phyloP scores from a whole-genome alignment of 805 yeast species.

The Candida peoriensis region DNA sequence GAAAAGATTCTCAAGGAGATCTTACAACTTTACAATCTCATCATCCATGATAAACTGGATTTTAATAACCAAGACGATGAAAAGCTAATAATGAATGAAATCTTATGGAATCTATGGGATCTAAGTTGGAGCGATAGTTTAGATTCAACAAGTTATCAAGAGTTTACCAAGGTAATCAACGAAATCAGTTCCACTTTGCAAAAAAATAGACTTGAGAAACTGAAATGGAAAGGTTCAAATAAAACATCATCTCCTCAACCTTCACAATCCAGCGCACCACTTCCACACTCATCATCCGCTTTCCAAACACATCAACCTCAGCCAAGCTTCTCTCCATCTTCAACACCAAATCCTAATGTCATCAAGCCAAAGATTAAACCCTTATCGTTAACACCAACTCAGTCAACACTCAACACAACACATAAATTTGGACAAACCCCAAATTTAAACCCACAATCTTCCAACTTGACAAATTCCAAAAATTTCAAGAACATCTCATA shows the following conservation, averaged over 20 bases:
- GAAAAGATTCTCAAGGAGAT: constrained; percentile 53
- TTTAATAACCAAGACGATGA: constrained; percentile 30
- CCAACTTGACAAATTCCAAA: background rate
- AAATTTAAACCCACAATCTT: background rate
- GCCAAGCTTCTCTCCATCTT: constrained; percentile 1
- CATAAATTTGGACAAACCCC: background rate
- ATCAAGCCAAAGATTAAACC: constrained; percentile 18
- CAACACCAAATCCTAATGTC: constrained; percentile 1
- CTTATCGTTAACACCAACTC: constrained; percentile 15
- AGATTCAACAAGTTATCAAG: constrained; percentile 35
- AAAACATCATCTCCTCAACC: constrained; percentile 6
- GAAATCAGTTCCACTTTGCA: constrained; percentile 41
- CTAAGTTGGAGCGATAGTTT: constrained; percentile 43
- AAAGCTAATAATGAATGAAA: constrained; percentile 46
- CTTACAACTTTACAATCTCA: constrained; percentile 18
- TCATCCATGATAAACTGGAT: background rate
- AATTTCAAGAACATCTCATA: constrained; percentile 1
- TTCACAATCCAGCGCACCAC: constrained; percentile 2
- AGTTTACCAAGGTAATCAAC: constrained; percentile 35
- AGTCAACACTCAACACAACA: constrained; percentile 1
- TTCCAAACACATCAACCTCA: constrained; percentile 18
- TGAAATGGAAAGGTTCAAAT: constrained; percentile 17
- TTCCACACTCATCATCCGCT: constrained; percentile 3
- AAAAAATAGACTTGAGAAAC: constrained; percentile 22
- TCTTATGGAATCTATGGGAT: constrained; percentile 49